Base-by-base conservation (phyloP, 257 asterid genomes). In the Mentha longifolia region DNA sequence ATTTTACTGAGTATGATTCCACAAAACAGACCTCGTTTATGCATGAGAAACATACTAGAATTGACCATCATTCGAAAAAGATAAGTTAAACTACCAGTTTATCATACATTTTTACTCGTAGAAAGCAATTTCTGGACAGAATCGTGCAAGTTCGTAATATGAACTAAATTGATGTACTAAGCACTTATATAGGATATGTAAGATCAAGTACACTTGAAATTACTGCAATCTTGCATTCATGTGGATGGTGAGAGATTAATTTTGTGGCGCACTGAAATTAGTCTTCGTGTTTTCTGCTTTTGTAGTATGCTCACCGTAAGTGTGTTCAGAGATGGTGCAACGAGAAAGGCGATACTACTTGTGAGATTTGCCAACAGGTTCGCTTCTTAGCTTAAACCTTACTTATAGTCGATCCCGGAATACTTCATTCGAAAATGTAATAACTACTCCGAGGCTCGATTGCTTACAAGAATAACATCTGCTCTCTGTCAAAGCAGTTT, bases 241-340 rank as follows among this genome's bases (percentile, higher is more conserved):
- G 17, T n/a, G 46, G 37, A 28, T 28, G 67, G 15, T 13, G 56
- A 9, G 49, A 62, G 47, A 59, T 49, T 22, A 10, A 3, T 20
- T 10, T 3, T 61, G 4, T 72, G 63, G 14, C n/a, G 19, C 46
- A 7, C 12, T 57, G 11, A 58, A n/a, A 43, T 5, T 41, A 5
- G 6, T 56, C 55, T 13, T 47, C 42, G 15, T 22, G 6, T 11
- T 52, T 61, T 51, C 42, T 30, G 4, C 42, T 19, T 57, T 30
- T 58, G 77, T 81, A 92, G 98, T 88, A 88, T 77, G 96, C 95
- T 55, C 98, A 89, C 75, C 87, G 96, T 6, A 77, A 79, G 72
- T 92, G 98, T 56, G 89, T 89, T 35, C 96, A 92, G 57, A 81
- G 87, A 61, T 92, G 98, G 98, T 89, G 98, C 85, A 84, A 84